phyloP scores from a whole-genome alignment of 1,284 basidiomycete genomes.

The Schizopora paradoxa region DNA sequence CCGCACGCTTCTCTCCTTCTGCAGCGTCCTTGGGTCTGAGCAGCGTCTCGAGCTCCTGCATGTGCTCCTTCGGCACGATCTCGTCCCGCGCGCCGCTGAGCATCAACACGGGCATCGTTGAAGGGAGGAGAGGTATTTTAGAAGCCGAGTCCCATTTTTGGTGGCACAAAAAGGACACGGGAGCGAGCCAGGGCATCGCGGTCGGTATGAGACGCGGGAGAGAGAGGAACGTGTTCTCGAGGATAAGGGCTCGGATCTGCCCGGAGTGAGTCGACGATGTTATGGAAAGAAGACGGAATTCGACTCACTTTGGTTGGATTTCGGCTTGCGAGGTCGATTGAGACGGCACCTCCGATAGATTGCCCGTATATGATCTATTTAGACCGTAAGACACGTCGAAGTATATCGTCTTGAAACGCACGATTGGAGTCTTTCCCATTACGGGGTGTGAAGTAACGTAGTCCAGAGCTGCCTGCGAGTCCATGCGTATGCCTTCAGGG shows the following conservation, averaged over 20 bases:
- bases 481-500: conserved; percentile 64
- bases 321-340: conserved; percentile 80
- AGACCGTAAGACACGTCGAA: conserved; percentile 14
- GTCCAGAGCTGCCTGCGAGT: conserved; percentile 78
- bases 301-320: conserved; percentile 63
- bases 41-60: conserved; percentile 52
- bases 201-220: conserved; percentile 76
- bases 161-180: conserved; percentile 79
- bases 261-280: conserved; percentile 2
- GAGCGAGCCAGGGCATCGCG: conserved; percentile 73
- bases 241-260: conserved; percentile 71
- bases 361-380: conserved; percentile 70
- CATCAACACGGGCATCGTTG: conserved; percentile 78
- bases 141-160: conserved; percentile 86
- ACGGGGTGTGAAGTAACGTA: conserved; percentile 67
- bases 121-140: conserved; percentile 65
- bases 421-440: conserved; percentile 64
- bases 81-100: conserved; percentile 79
- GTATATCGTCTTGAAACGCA: conserved; percentile 29
- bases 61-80: conserved; percentile 82
- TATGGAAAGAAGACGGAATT: neutral
- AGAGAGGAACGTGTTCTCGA: conserved; percentile 92
- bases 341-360: conserved; percentile 94
- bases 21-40: conserved; percentile 50
- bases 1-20: conserved; percentile 40